Base-by-base conservation (phyloP, 31 red algal species). In the Endocladia muricata region DNA sequence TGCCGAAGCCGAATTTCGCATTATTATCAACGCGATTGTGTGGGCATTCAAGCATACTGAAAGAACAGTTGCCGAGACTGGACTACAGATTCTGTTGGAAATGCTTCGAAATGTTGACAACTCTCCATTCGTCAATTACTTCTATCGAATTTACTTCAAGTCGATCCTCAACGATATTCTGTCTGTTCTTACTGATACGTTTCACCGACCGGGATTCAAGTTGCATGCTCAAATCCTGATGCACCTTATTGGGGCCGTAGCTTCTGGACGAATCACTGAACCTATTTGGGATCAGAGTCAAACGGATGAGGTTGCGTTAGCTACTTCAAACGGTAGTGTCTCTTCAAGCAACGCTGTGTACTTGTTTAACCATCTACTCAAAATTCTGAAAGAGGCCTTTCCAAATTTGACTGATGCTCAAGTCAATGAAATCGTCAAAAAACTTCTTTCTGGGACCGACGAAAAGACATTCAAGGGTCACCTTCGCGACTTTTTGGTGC, bases 31-130 rank as follows among this genome's bases (percentile, higher is more conserved):
- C 76, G 92, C 96, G 2, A 87, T 99, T 64, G 93, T 93, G 2
- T 99, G 96, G 96, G 96, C 96, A 22, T 85, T 99, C 58, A 95
- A 95, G 57, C 96, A 99, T 57, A 99, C 96, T 34, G 96, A 99
- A 79, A 85, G 96, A 37, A 99, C 95, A 37, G 90, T 99, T 11
- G 92, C 96, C 0, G 96, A 99, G 59, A 99, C 96, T 28, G 96
- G 96, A 11, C 70, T 99, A 13, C 69, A 90, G 51, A 99, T 93
- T 52, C 62, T 99, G 48, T 49, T 90, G 6, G 93, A 99, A 57
- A 82, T 95, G 83, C 58, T 99, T 19, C 74, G 76, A 51, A 96
- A 92, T 58, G 88, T 99, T 39, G 88, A 95, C 48, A 69, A 34
- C 25, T 95, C 92, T 4, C 77, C 72, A 32, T 83, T 87, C 52